Evolutionary conservation across 1,284 basidiomycete species (phyloP).

Genomic region (Moesziomyces globuligerus): DNA sequence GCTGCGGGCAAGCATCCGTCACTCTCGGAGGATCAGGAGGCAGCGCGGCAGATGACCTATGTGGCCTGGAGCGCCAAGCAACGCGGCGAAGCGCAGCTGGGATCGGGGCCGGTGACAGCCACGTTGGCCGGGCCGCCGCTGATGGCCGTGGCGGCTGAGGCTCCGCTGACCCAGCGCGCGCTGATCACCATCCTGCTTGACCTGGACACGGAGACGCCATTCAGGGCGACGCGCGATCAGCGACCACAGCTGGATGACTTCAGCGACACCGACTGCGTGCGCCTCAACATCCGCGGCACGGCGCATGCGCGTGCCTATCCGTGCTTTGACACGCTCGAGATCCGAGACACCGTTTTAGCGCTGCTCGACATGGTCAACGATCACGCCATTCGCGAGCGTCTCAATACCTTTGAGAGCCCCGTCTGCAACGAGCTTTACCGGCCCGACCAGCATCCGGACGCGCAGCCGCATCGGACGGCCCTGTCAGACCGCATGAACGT

Average conservation of each 20-base stretch:
- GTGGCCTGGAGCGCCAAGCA: conserved; percentile 23
- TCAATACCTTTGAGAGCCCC: too few relatives aligned
- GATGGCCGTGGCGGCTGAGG: background rate
- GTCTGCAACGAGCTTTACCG: too few relatives aligned
- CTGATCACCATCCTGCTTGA: conserved; percentile 10
- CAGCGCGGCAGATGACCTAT: conserved; percentile 15
- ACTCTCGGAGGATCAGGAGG: background rate
- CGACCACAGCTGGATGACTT: conserved; percentile 3
- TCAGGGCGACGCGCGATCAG: background rate
- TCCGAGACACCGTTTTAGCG: background rate
- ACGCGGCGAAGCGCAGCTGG: background rate
- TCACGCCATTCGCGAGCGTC: too few relatives aligned
- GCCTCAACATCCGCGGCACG: conserved; percentile 9
- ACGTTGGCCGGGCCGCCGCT: conserved; percentile 4
- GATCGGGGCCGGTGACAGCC: too few relatives aligned
- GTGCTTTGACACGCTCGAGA: conserved; percentile 6
- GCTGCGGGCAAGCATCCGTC: background rate
- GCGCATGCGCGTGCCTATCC: conserved; percentile 5
- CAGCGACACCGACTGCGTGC: conserved; percentile 3
- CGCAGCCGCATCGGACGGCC: too few relatives aligned
- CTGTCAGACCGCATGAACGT: too few relatives aligned
- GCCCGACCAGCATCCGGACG: too few relatives aligned
- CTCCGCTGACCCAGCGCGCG: conserved; percentile 6
- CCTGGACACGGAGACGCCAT: conserved; percentile 6
- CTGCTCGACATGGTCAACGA: too few relatives aligned